Base-by-base conservation (phyloP, 331 rosid genomes). In the Quercus phellos region DNA sequence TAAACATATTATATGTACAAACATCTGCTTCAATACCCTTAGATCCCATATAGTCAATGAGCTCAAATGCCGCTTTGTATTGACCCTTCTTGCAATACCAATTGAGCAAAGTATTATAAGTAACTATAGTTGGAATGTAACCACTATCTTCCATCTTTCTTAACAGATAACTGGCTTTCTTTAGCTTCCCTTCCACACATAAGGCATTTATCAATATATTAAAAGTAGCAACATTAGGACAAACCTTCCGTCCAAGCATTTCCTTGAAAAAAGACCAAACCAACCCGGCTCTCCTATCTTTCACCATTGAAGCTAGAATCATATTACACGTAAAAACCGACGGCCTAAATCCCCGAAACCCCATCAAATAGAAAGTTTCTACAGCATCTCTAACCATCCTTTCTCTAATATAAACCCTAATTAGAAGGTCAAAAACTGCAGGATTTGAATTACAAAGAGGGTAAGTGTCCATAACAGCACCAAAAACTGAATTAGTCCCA, bases 71-170 rank as follows among this genome's bases (percentile, higher is more conserved):
- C 50, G 68, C 76, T 78, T 87, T 88, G 74, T 84, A 85, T 85
- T 87, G 87, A 61, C 90, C 92, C 76, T 84, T 84, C 80, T 88
- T 92, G 85, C 91, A 92, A 78, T 87, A 90, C 93, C 95, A 88
- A 84, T 83, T 87, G 77, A 92, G 92, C 87, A 92, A 74, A 35
- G 93, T 87, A 84, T 92, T 92, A 74, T 90, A 92, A 43, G 90
- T 90, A 63, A 90, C 87, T 4, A 78, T 69, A 13, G 87, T 87
- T 1, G 95, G 97, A 80, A 68, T 74, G 81, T 74, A 80, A 35
- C 93, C 92, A 17, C 82, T 81, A 66, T 82, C 85, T 78, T 92
- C 97, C 95, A 92, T 90, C 83, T 82, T 87, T 81, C 75, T 85
- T 78, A 92, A 76, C 13, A 90, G 86, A 80, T 76, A 30, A 56